Percentiles rank a stretch among this genome's conserved stretches.
Conservation (phyloP, 2,329 filamentous ascomycete species). For the Aspergillus fijiensis region DNA sequence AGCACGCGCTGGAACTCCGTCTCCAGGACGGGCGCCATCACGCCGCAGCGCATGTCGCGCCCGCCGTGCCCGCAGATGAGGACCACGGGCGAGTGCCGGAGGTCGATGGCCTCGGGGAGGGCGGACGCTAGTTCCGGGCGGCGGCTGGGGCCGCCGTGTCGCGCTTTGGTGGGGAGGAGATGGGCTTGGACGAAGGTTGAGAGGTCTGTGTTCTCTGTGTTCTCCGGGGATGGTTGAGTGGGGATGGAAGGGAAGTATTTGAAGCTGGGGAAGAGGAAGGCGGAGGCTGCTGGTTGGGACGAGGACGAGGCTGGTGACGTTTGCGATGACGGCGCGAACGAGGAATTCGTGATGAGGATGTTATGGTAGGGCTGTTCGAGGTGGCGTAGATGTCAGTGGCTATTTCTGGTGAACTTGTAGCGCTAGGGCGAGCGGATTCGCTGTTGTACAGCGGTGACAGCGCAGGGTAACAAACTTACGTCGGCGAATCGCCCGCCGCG, state of each 20-base stretch:
- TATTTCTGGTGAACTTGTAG: not conserved
- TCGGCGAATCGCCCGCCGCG: conserved; percentile 65
- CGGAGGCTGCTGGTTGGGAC: conserved; percentile 49
- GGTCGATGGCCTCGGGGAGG: conserved; percentile 63
- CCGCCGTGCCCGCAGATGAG: conserved; percentile 85
- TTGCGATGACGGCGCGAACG: conserved; percentile 62
- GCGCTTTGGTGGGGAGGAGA: conserved; percentile 36
- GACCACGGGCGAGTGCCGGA: conserved; percentile 59
- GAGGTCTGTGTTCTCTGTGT: conserved; percentile 27
- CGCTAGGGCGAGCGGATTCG: not conserved
- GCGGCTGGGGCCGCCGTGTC: conserved; percentile 42
- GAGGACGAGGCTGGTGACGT: conserved; percentile 8
- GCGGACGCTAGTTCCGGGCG: conserved; percentile 48
- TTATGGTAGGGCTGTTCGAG: conserved; percentile 73
- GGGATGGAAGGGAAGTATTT: conserved; percentile 73
- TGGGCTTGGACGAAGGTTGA: conserved; percentile 48
- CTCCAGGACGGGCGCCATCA: conserved; percentile 71
- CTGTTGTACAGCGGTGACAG: no score
- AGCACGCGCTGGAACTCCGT: conserved; percentile 62
- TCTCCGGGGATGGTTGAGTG: conserved; percentile 46
- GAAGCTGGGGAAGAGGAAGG: conserved; percentile 79
- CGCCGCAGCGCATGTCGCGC: conserved; percentile 77
- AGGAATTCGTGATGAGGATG: conserved; percentile 72
- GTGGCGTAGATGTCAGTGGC: conserved; percentile 10
- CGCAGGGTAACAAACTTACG: conserved; percentile 37